Conservation (phyloP, 2,329 filamentous ascomycete species). For the Neofusicoccum kwambonambiense region DNA sequence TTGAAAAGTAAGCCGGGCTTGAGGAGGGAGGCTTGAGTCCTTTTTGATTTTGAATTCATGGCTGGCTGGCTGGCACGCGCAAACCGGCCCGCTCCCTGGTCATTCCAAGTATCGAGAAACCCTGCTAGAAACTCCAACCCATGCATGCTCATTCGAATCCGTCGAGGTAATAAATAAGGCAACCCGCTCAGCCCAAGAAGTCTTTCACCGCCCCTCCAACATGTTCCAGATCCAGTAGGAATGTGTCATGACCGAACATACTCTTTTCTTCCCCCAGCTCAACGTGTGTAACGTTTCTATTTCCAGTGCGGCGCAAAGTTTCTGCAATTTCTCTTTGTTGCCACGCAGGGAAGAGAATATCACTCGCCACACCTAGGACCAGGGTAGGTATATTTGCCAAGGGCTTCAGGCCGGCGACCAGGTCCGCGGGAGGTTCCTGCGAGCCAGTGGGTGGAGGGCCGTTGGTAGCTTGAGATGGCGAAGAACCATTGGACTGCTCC, state of each 20-base stretch:
- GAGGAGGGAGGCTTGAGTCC: constrained; percentile 1
- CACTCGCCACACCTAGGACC: constrained; percentile 90
- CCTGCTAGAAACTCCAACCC: constrained; percentile 16
- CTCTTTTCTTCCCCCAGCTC: constrained; percentile 94
- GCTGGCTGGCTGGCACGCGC: constrained; percentile 10
- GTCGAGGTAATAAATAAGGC: background rate
- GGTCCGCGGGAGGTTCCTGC: constrained; percentile 68
- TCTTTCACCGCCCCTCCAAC: constrained; percentile 79
- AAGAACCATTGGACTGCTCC: constrained; percentile 42
- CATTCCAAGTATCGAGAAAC: constrained; percentile 16
- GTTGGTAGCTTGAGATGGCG: background rate
- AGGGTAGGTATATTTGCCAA: constrained; percentile 77
- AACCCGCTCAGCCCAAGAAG: constrained; percentile 63
- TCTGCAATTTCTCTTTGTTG: constrained; percentile 94
- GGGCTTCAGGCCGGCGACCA: constrained; percentile 70
- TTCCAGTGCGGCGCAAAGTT: constrained; percentile 74
- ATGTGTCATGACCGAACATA: constrained; percentile 94
- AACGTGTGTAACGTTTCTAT: constrained; percentile 77
- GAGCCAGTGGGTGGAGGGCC: constrained; percentile 25
- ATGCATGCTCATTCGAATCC: constrained; percentile 8
- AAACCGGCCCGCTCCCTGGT: constrained; percentile 3
- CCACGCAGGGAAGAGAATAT: constrained; percentile 97
- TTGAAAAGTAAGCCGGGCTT: background rate
- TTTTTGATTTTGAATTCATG: constrained; percentile 13
- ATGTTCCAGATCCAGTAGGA: constrained; percentile 86